phyloP scores from a whole-genome alignment of 768 basidiomycete species.

The Auriscalpium microsporum region DNA sequence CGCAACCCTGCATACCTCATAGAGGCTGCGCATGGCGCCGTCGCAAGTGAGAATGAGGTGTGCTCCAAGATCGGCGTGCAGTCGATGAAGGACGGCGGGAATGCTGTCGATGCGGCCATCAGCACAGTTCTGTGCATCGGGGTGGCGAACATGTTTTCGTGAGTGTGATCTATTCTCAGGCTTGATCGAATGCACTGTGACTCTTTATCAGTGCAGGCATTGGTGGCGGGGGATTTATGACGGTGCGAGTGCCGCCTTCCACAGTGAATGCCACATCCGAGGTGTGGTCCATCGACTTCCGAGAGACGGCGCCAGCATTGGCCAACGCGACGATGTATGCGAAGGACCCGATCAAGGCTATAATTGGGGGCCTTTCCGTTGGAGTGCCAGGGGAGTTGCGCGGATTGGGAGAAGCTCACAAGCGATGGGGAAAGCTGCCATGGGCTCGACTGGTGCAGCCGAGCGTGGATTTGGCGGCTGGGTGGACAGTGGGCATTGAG shows the following conservation, averaged over 20 bases:
- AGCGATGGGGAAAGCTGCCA: constrained; percentile 69
- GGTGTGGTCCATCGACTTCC: constrained; percentile 75
- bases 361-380: constrained; percentile 76
- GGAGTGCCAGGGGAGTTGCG: constrained; percentile 88
- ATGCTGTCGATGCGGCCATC: constrained; percentile 84
- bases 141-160: constrained; percentile 89
- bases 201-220: constrained; percentile 53
- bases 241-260: constrained; percentile 61
- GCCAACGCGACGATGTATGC: constrained; percentile 75
- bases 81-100: constrained; percentile 73
- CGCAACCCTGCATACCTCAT: constrained; percentile 52
- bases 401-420: constrained; percentile 78
- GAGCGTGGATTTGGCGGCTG: constrained; percentile 61
- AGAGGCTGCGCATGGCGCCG: constrained; percentile 68
- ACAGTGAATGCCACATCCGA: constrained; percentile 37
- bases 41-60: constrained; percentile 78
- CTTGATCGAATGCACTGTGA: constrained; percentile 4
- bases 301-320: constrained; percentile 74
- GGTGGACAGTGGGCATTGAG: constrained; percentile 75
- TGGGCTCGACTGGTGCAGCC: constrained; percentile 79
- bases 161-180: constrained; percentile 28
- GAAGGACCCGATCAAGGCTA: constrained; percentile 41
- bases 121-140: constrained; percentile 71
- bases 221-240: constrained; percentile 86
- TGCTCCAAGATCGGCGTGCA: constrained; percentile 84